A percentile compares a stretch with the other conserved stretches of the same genome.
phyloP scores from a whole-genome alignment of 768 basidiomycete genomes.

The Trametes cubensis region DNA sequence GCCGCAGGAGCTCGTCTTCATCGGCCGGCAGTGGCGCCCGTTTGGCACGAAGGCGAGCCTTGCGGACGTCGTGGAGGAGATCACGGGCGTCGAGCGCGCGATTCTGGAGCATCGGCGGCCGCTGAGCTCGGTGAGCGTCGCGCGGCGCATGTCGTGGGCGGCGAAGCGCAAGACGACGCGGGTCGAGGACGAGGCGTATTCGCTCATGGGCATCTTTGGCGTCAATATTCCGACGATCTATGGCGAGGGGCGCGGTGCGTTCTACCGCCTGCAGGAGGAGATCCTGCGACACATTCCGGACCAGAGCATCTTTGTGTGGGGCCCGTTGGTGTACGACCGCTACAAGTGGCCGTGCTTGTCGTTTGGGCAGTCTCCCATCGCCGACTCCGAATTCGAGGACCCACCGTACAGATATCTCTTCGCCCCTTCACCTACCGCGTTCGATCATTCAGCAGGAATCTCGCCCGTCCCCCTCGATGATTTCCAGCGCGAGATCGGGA shows the following conservation, averaged over 20 bases:
- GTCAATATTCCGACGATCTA: constrained; percentile 9
- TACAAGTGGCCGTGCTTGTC: constrained; percentile 4
- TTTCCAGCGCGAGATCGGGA: neutral
- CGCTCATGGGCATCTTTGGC: constrained; percentile 16
- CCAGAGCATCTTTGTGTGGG: constrained; percentile 14
- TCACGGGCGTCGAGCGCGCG: constrained; percentile 8
- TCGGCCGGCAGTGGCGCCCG: constrained; percentile 9
- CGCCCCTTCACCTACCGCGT: neutral
- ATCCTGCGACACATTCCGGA: constrained; percentile 8
- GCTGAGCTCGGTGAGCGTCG: constrained; percentile 10
- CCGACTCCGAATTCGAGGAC: neutral
- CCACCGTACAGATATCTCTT: constrained; percentile 1
- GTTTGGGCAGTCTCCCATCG: neutral
- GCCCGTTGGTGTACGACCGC: neutral
- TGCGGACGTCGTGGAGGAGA: constrained; percentile 10
- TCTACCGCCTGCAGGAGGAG: constrained; percentile 16
- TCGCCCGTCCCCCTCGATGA: neutral
- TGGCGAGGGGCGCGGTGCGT: constrained; percentile 14
- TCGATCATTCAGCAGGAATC: neutral
- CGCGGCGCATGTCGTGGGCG: constrained; percentile 19
- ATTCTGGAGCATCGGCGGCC: constrained; percentile 7
- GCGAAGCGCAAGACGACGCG: constrained; percentile 15
- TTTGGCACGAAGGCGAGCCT: constrained; percentile 14
- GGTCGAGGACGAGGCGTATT: constrained; percentile 19
- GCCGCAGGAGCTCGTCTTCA: constrained; percentile 5